Evolutionary conservation across 2,329 filamentous ascomycete genomes (phyloP).

Genomic region (Pseudogymnoascus sp.): DNA sequence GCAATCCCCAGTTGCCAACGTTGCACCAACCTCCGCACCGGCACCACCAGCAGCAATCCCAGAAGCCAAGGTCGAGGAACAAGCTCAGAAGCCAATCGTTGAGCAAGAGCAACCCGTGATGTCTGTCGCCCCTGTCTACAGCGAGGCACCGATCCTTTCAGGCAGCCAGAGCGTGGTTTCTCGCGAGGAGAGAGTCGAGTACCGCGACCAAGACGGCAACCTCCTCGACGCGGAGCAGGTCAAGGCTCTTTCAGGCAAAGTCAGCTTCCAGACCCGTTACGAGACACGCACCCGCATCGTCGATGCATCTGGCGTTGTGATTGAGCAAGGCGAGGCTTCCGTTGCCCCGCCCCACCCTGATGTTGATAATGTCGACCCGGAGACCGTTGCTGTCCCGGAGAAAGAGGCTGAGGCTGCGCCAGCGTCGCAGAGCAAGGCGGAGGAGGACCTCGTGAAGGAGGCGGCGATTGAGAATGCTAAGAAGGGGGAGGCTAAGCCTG

Average conservation of each 20-base stretch:
- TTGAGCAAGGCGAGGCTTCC: constrained; percentile 32
- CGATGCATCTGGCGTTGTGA: constrained; percentile 71
- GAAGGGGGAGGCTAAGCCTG: constrained; percentile 47
- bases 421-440: constrained; percentile 34
- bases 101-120: constrained; percentile 19
- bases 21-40: constrained; percentile 21
- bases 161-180: constrained; percentile 27
- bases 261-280: constrained; percentile 91
- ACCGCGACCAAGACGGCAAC: constrained; percentile 90
- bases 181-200: constrained; percentile 79
- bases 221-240: constrained; percentile 79
- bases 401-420: constrained; percentile 33
- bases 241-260: constrained; percentile 77
- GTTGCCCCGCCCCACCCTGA: constrained; percentile 28
- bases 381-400: constrained; percentile 42
- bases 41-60: constrained; percentile 18
- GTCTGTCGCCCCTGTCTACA: constrained; percentile 24
- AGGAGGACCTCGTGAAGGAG: constrained; percentile 52
- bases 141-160: constrained; percentile 15
- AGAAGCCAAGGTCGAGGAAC: constrained; percentile 14
- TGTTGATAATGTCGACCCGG: constrained; percentile 51
- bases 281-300: constrained; percentile 87
- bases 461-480: constrained; percentile 48
- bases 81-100: constrained; percentile 23
- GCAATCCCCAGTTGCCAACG: constrained; percentile 11